phyloP scores from a whole-genome alignment of 306 rosid species.

The Gleditsia sinensis region DNA sequence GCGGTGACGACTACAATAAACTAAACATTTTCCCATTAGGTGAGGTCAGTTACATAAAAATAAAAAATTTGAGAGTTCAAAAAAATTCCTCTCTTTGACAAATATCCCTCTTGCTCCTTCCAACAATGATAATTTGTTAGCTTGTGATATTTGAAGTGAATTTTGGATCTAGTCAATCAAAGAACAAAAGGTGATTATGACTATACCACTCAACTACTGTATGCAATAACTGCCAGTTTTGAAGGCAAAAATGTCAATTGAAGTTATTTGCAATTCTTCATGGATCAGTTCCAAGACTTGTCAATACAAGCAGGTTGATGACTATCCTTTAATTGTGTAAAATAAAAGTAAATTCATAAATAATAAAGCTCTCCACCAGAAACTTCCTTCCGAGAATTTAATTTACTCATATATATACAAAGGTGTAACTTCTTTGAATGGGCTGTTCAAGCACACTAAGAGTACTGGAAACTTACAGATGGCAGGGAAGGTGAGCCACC shows the following conservation, averaged over 20 bases:
- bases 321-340: background rate
- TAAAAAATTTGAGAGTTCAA: no score
- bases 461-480: slow-evolving; percentile 45
- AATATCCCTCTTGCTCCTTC: no score
- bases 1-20: no score
- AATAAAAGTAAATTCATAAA: background rate
- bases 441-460: background rate
- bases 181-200: background rate
- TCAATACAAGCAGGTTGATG: background rate
- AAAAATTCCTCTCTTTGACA: no score
- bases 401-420: slow-evolving; percentile 11
- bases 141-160: background rate
- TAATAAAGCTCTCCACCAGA: background rate
- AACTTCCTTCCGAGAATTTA: slow-evolving; percentile 19
- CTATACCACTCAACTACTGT: background rate
- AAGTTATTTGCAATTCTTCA: background rate
- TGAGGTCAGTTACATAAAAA: no score
- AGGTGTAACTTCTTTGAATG: background rate
- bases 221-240: background rate
- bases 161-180: background rate
- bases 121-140: background rate
- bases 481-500: slow-evolving; percentile 20
- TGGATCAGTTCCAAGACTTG: background rate
- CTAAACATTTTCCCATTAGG: no score
- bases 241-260: background rate